Base-by-base conservation (phyloP, 179 eudicot genomes). In the Amaranthus tricolor region DNA sequence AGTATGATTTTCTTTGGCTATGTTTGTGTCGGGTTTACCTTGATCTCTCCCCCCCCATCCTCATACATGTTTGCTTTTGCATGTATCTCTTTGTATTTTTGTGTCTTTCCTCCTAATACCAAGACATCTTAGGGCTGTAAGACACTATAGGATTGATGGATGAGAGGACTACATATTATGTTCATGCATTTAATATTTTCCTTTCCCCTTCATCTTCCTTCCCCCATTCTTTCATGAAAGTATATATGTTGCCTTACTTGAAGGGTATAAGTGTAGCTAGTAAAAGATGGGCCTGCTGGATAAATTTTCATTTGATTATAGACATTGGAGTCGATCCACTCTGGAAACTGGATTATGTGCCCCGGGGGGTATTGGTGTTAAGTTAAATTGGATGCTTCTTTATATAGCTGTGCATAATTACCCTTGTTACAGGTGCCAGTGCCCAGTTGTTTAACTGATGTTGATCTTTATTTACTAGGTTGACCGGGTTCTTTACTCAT, bases 401-500 rank as follows among this genome's bases (percentile, higher is more conserved):
- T 40, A 40, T 62, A n/a, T 11, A 7, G 40, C 56, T 54, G 49
- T 17, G n/a, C n/a, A 5, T 17, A 24, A 21, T 45, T 44, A 49
- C 7, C 66, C 52, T 11, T 16, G 49, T 2, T 4, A 24, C 6
- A 24, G 14, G 40, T 68, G 44, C 51, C 4, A 61, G 9, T 54
- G 31, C 49, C 61, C 7, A 24, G 24, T n/a, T 72, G 53, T 57
- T 71, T 77, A 52, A 10, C 52, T 77, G 74, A 63, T 64, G 43
- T 6, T 73, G 72, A 10, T 74, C 19, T 74, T 21, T 47, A 13
- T 63, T 70, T 53, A 31, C 16, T 74, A 93, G 98, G 96, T 93
- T 70, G 98, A 93, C 75, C 89, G 98, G 68, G 81, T 93, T 65
- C 88, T 93, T 59, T 93, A 93, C 85, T 93, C 98, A 63, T 93